These are phyloP conservation scores for Paramecium sexaurelia DNA, from an alignment of 73 alveolate genomes.

Conservation along the genomic window DNA sequence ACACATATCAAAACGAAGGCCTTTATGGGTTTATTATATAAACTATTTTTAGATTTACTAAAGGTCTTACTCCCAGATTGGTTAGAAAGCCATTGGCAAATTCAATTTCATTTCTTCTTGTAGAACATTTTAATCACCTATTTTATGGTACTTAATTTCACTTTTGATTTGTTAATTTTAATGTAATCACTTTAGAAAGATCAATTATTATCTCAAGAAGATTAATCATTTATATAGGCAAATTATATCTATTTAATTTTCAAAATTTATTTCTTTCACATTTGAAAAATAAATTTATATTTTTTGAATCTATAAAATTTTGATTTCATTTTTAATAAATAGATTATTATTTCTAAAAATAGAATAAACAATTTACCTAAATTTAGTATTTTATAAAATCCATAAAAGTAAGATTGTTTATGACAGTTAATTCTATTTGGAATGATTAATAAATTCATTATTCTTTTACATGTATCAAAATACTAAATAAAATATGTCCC, in stretches of 20 bases:
- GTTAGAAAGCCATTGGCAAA: constrained; percentile 65
- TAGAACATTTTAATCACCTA: constrained; percentile 33
- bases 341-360: too few species aligned
- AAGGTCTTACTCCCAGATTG: constrained; percentile 61
- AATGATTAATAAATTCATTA: too few species aligned
- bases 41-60: not conserved
- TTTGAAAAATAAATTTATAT: too few species aligned
- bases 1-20: constrained; percentile 45
- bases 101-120: constrained; percentile 51
- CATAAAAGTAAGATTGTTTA: too few species aligned
- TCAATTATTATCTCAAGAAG: not conserved
- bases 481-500: too few species aligned
- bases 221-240: not conserved
- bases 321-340: too few species aligned
- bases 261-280: not conserved
- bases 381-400: too few species aligned
- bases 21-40: constrained; percentile 6
- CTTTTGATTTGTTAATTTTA: not conserved
- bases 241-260: not conserved
- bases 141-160: constrained; percentile 25
- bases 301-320: too few species aligned
- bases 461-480: too few species aligned
- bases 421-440: too few species aligned
- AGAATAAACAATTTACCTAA: too few species aligned
- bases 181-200: not conserved